Evolutionary conservation across 73 alveolate genomes (phyloP), one percentile per base, ranked within the genome.

Genomic region (Breviolum minutum): DNA sequence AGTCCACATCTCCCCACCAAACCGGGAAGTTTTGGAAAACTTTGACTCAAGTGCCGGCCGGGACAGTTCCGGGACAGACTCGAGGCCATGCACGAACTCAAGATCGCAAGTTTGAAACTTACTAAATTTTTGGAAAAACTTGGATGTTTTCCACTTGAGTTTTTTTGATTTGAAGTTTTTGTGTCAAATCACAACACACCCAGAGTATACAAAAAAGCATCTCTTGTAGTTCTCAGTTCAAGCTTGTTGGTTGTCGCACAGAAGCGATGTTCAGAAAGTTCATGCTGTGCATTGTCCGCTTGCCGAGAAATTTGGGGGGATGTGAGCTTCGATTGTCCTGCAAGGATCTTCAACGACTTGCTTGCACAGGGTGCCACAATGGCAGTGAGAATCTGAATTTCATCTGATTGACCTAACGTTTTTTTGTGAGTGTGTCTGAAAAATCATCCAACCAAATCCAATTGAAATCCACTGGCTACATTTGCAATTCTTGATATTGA

Each of bases 71-170:
- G n/a, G n/a, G n/a, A n/a, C n/a, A n/a, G 14, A 2, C 17, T 32
- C 11, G 86, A 88, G 95, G 95, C 96, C 96, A 90, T n/a, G 96
- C 96, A 5, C 87, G 96, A 17, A 26, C 60, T 5, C 96, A 90
- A 70, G 96, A 90, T 90, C 96, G 96, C 77, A 70, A 90, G 96
- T 80, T 63, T 11, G 61, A 26, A n/a, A 30, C 95, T 64, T 6
- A 62, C 82, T 6, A 4, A 7, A n/a, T 79, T 79, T 79, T 32
- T 79, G 27, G 87, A 79, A 27, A 61, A 11, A n/a, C 17, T 77
- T 22, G 19, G 29, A 12, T 9, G 66, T 29, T 48, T 70, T 40
- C 77, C 54, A 40, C 54, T 40, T 40, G 54, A 73, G n/a, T 9
- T 1, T 14, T 1, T 14, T 73, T 19, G n/a, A 73, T 32, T 9